phyloP scores from a whole-genome alignment of 2,329 filamentous ascomycete species.

The Colletotrichum higginsianum region DNA sequence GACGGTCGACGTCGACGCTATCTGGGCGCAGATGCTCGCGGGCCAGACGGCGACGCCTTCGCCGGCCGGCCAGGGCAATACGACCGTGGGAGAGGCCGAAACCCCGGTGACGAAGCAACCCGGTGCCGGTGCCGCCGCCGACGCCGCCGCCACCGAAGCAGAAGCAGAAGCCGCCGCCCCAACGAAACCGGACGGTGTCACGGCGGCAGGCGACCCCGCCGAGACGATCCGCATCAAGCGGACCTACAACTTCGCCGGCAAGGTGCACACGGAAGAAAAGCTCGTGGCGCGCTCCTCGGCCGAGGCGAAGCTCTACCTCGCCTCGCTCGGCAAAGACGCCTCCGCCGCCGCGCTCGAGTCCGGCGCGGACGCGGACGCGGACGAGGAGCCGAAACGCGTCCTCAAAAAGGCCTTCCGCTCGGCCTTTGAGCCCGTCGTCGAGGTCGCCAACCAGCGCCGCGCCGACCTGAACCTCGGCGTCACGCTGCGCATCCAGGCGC shows the following conservation, averaged over 20 bases:
- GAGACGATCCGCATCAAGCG: conserved; percentile 76
- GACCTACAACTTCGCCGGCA: conserved; percentile 82
- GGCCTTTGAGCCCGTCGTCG: conserved; percentile 71
- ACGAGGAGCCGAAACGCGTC: conserved; percentile 55
- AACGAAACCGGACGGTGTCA: conserved; percentile 38
- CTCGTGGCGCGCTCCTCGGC: conserved; percentile 75
- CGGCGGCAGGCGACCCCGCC: conserved; percentile 47
- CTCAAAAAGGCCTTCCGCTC: conserved; percentile 73
- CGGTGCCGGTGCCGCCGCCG: conserved; percentile 4
- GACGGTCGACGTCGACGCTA: conserved; percentile 79
- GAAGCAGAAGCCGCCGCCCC: conserved; percentile 23
- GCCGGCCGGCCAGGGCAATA: conserved; percentile 31
- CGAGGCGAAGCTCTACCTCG: conserved; percentile 76
- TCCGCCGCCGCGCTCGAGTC: conserved; percentile 44
- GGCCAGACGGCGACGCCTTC: conserved; percentile 47
- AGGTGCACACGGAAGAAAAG: conserved; percentile 80
- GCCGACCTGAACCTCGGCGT: conserved; percentile 73
- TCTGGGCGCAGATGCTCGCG: conserved; percentile 78
- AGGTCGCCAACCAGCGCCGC: conserved; percentile 62
- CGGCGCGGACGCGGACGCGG: conserved; percentile 24
- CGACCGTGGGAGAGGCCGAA: conserved; percentile 33
- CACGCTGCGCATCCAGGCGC: conserved; percentile 62
- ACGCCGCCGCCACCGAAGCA: conserved; percentile 14
- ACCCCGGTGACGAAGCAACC: background rate
- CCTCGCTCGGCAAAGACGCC: conserved; percentile 59